A percentile compares a stretch with the other conserved stretches of the same genome.
phyloP scores from a whole-genome alignment of 1,284 basidiomycete species.

The Crucibulum parvulum region DNA sequence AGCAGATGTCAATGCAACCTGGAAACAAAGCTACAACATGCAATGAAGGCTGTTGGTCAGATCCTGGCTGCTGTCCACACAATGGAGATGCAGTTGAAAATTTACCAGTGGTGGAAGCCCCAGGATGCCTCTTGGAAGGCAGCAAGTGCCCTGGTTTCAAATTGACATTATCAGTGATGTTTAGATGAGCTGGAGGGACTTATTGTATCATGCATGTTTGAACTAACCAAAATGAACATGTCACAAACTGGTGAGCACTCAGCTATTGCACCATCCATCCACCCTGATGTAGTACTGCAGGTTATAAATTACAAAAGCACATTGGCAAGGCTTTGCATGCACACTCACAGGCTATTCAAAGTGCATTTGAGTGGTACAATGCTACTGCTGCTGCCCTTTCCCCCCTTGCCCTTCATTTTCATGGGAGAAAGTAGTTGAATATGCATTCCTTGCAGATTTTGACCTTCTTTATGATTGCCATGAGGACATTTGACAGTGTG shows the following conservation, averaged over 20 bases:
- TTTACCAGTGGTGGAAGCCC: constrained; percentile 21
- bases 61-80: constrained; percentile 17
- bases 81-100: constrained; percentile 23
- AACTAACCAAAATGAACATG: constrained; percentile 26
- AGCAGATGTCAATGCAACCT: not conserved
- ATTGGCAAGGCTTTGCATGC: constrained; percentile 23
- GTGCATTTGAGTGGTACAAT: constrained; percentile 23
- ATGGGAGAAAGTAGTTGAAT: constrained; percentile 33
- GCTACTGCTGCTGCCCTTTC: constrained; percentile 10
- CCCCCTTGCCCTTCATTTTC: constrained; percentile 13
- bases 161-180: constrained; percentile 8
- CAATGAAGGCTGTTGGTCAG: constrained; percentile 17
- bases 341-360: constrained; percentile 21
- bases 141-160: constrained; percentile 13
- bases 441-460: constrained; percentile 37
- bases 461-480: constrained; percentile 33
- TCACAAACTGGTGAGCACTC: constrained; percentile 23
- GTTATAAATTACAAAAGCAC: constrained; percentile 26
- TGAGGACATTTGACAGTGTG: constrained; percentile 24
- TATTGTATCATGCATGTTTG: constrained; percentile 23
- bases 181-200: constrained; percentile 23
- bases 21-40: constrained; percentile 15
- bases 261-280: not conserved
- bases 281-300: constrained; percentile 8
- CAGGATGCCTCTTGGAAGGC: constrained; percentile 19